Evolutionary conservation across 75 land plant genomes (phyloP).

Genomic region (Ceratopteris richardii): DNA sequence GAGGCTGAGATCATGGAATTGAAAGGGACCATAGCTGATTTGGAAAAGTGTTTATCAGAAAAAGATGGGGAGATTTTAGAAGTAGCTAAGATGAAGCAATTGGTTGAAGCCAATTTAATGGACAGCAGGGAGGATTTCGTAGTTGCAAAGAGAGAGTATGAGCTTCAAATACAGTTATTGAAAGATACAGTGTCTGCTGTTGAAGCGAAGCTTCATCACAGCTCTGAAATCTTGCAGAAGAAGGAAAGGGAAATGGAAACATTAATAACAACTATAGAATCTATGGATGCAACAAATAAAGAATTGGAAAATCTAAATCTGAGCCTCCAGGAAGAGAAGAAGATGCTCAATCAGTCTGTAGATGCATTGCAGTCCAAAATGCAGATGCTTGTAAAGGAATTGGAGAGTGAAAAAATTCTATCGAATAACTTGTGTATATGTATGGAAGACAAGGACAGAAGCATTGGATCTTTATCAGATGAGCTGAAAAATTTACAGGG

Average conservation of each 20-base stretch:
- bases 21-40: not conserved
- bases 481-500: constrained; percentile 17
- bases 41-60: not conserved
- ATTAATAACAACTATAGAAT: constrained; percentile 5
- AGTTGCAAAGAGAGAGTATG: constrained; percentile 8
- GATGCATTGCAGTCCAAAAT: not conserved
- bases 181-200: constrained; percentile 1
- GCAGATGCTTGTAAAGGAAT: not conserved
- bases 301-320: not conserved
- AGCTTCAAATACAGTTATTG: constrained; percentile 1
- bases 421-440: not conserved
- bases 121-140: constrained; percentile 4
- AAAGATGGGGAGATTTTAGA: not conserved
- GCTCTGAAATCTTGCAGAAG: not conserved
- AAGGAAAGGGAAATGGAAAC: constrained; percentile 5
- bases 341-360: not conserved
- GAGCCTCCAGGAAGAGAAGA: not conserved
- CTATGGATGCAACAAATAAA: constrained; percentile 3
- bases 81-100: not conserved
- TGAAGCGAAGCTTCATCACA: not conserved
- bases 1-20: not conserved
- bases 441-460: constrained; percentile 17
- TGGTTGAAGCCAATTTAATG: constrained; percentile 1
- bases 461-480: not conserved
- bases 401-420: not conserved